Base-by-base conservation (phyloP, 352 stramenopile genomes). In the Hyaloperonospora arabidopsidis region DNA sequence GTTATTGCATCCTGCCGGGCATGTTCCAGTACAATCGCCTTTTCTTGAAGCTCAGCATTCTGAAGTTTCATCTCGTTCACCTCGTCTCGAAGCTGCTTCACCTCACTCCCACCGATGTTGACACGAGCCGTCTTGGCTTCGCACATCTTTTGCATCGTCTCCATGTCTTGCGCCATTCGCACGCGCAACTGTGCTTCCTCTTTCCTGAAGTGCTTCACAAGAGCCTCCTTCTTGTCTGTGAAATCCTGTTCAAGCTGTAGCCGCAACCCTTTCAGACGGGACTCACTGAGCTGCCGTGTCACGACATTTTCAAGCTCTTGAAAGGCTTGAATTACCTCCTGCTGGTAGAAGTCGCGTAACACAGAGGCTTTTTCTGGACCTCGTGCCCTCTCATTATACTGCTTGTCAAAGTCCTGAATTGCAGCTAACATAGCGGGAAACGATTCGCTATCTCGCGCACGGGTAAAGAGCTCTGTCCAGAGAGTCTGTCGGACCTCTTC, bases 111-210 rank as follows among this genome's bases (percentile, higher is more conserved):
- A 40, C 89, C 80, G 25, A 93, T 84, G 23, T 87, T 86, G 22
- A 61, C 68, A 15, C 83, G 76, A 3, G 74, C 54, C 2, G 49
- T 68, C 39, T 84, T 83, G 6, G 63, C 75, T 32, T 81, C 52
- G 32, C 87, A 72, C 50, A 87, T 60, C 38, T 89, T 89, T 41
- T 84, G 72, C 70, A 81, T 82, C 45, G 78, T 80, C 36, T 86
- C 68, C 47, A 81, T 65, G 49, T 93, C 83, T 2, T 68, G 68
- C 8, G 59, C 63, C 65, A 93, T 72, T 41, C 70, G 63, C 45
- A 62, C 56, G 13, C 79, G 78, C 21, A 93, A 48, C 45, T 89
- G 73, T 0, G 53, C 65, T 53, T 90, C 76, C 35, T 91, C 68
- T 18, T 74, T 67, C 40, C 80, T 71, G 40, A 93, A 93, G 25